These are phyloP conservation scores for Scedosporium minutisporum DNA, from an alignment of 2,329 filamentous ascomycete genomes.

Conservation along the genomic window DNA sequence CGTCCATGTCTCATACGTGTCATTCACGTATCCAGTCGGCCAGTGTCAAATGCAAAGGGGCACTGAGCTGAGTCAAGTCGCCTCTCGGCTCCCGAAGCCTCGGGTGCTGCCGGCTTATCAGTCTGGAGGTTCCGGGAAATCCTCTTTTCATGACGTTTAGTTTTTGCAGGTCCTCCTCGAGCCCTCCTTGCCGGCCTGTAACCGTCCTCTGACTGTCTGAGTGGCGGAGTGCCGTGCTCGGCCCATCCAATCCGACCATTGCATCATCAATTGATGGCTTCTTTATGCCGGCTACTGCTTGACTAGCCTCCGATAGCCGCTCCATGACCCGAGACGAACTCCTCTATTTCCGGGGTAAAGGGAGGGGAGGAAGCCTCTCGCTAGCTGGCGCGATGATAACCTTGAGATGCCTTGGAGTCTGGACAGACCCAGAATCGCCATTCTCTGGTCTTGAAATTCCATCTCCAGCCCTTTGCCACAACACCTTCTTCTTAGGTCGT, in stretches of 20 bases:
- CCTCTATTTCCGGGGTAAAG: background rate
- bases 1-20: no score
- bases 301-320: background rate
- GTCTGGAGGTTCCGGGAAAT: slow-evolving; percentile 4
- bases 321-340: background rate
- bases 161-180: no score
- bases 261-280: background rate
- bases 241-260: background rate
- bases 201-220: background rate
- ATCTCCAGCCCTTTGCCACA: no score
- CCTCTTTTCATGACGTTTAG: background rate
- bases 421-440: no score
- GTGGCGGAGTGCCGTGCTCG: background rate
- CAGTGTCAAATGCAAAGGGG: no score
- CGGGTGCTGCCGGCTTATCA: slow-evolving; percentile 6
- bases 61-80: background rate
- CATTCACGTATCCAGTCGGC: no score
- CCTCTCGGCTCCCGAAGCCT: slow-evolving; percentile 3
- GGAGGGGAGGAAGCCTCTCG: background rate
- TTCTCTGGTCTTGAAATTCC: no score
- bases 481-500: no score
- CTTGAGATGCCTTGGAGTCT: no score
- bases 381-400: no score
- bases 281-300: background rate
- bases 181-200: background rate